phyloP scores from a whole-genome alignment of 768 basidiomycete genomes.

The Podaxis pistillaris region DNA sequence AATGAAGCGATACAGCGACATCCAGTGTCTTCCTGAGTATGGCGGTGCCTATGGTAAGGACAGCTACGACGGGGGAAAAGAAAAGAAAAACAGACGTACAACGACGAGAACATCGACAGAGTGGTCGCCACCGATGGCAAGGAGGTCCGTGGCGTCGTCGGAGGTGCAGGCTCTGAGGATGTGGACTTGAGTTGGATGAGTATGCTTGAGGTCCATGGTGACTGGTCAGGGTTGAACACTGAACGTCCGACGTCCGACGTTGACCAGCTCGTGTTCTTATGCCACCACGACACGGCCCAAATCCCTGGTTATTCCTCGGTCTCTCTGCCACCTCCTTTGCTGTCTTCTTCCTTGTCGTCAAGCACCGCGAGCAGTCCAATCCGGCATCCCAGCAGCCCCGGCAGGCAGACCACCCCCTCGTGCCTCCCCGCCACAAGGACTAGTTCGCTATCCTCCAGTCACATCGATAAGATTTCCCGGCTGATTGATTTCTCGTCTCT shows the following conservation, averaged over 20 bases:
- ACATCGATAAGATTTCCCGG: slow-evolving; percentile 35
- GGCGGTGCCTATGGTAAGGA: neutral
- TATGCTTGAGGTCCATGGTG: slow-evolving; percentile 53
- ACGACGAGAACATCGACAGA: slow-evolving; percentile 68
- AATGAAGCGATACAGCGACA: slow-evolving; percentile 64
- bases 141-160: slow-evolving; percentile 63
- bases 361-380: slow-evolving; percentile 51
- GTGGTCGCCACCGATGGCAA: slow-evolving; percentile 74
- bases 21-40: slow-evolving; percentile 38
- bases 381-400: slow-evolving; percentile 63
- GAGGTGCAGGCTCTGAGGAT: slow-evolving; percentile 61
- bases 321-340: slow-evolving; percentile 56
- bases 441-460: slow-evolving; percentile 22
- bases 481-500: slow-evolving; percentile 17
- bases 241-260: slow-evolving; percentile 6
- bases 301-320: slow-evolving; percentile 60
- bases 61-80: slow-evolving; percentile 1
- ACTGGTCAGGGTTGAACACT: slow-evolving; percentile 22
- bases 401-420: slow-evolving; percentile 63
- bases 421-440: slow-evolving; percentile 53
- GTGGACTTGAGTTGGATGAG: slow-evolving; percentile 60
- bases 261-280: slow-evolving; percentile 16
- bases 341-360: slow-evolving; percentile 54
- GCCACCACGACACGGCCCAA: slow-evolving; percentile 43
- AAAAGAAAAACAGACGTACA: slow-evolving; percentile 36